A percentile compares a stretch with the other conserved stretches of the same genome.
Evolutionary conservation across 2,329 filamentous ascomycete genomes (phyloP).

Genomic region (Cercospora sesami): DNA sequence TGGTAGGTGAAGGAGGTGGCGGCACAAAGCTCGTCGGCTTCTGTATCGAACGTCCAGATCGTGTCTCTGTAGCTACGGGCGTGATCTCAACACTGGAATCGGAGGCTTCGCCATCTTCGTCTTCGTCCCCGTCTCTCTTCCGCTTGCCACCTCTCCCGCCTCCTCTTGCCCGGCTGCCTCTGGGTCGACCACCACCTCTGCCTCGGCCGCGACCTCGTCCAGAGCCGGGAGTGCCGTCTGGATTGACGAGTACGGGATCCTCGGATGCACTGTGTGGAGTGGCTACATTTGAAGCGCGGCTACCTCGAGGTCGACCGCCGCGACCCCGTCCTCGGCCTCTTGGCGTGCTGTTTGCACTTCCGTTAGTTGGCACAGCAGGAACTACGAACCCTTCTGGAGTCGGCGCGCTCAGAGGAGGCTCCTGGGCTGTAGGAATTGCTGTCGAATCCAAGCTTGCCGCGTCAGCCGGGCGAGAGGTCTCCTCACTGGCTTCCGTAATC

Average conservation of each 20-base stretch:
- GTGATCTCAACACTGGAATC: slow-evolving; percentile 48
- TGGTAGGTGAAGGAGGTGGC: slow-evolving; percentile 50
- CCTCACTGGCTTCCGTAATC: not conserved
- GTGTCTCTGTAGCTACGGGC: slow-evolving; percentile 65
- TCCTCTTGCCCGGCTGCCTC: slow-evolving; percentile 42
- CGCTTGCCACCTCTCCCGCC: slow-evolving; percentile 38
- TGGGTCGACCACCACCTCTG: slow-evolving; percentile 35
- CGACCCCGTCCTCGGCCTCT: slow-evolving; percentile 34
- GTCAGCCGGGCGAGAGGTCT: not conserved
- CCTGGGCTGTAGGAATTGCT: not conserved
- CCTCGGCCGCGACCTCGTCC: slow-evolving; percentile 35
- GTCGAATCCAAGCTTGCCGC: not conserved
- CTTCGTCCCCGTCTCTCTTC: slow-evolving; percentile 42
- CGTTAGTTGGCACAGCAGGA: slow-evolving; percentile 31
- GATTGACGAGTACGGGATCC: not conserved
- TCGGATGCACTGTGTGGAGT: slow-evolving; percentile 1
- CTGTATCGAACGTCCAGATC: slow-evolving; percentile 71
- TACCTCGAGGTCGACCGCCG: slow-evolving; percentile 19
- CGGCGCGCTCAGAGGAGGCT: not conserved
- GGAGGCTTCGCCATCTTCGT: slow-evolving; percentile 33
- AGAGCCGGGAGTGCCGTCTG: slow-evolving; percentile 14
- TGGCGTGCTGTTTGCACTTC: slow-evolving; percentile 29
- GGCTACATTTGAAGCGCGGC: slow-evolving; percentile 4
- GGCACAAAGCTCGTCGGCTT: slow-evolving; percentile 66
- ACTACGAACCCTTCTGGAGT: slow-evolving; percentile 44